Evolutionary conservation across 768 basidiomycete genomes (phyloP), one percentile per base, ranked within the genome.

Genomic region (Boletus rufocinnamomeus): DNA sequence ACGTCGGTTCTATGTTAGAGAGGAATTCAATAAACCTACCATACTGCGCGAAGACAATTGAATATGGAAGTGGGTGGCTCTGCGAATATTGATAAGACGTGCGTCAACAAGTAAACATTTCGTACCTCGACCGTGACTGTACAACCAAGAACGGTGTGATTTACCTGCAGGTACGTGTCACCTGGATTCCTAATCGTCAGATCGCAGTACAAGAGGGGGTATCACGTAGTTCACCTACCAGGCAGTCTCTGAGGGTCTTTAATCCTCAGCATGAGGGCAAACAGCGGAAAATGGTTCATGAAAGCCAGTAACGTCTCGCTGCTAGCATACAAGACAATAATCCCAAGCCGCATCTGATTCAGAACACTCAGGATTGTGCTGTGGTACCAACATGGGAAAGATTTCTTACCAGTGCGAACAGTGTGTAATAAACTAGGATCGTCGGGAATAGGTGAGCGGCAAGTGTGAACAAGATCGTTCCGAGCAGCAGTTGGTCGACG

Each of bases 201-300:
- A 50, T 34, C 4, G 9, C 17, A 21, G 40, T 40, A 38, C 25
- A 40, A 11, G 16, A 25, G 8, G 2, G 13, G n/a, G 38, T 47
- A 16, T 47, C 45, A 37, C 13, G 21, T 10, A 27, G 19, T 40
- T 28, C 41, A 55, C 69, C 4, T 43, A 89, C 95, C 91, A 57
- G 96, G 93, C 9, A 97, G 67, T 30, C 96, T 79, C 65, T 81
- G 80, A 1, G 93, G 87, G 67, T 96, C 93, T 71, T 98, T 97
- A 9, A 86, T 63, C 28, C 92, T 79, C 32, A 98, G 70, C 82
- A 95, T 85, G 30, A 98, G 71, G 0, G 88, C 89, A 70, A 98
- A 98, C 3, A 98, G 76, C 2, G 96, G 95, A 62, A 97, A 97
- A 62, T 93, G 88, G 61, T 97, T 95, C 79, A 98, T 83, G 62